Base-by-base conservation (phyloP, 768 basidiomycete genomes). In the Pulveroboletus sp. region DNA sequence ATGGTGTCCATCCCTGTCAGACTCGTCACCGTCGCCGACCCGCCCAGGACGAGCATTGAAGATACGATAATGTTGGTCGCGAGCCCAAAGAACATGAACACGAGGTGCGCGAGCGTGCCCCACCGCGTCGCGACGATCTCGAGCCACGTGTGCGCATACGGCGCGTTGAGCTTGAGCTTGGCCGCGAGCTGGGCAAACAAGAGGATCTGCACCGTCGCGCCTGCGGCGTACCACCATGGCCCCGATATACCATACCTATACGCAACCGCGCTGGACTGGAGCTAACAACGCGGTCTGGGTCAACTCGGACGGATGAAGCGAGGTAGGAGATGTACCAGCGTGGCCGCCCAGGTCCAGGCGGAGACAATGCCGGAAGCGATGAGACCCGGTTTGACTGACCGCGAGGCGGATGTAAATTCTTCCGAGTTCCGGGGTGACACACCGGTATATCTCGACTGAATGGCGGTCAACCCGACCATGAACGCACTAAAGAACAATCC, bases 41-140 rank as follows among this genome's bases (percentile, higher is more conserved):
- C 85, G 6, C 88, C 89, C 10, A 89, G 77, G 52, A 85, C 81
- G 23, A 85, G 72, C 85, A 87, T 90, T 11, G 85, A 88, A 41
- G 87, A 90, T n/a, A 94, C 92, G 59, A 94, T 89, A 47, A 95
- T 75, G 66, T 94, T 94, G 29, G 94, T 94, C 3, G 89, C 85
- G 8, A 97, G 72, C n/a, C 88, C 92, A 61, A 95, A 95, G 73
- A 90, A 86, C 75, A 94, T 82, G 74, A 95, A 94, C 7, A 91
- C 72, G 3, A 85, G 49, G 69, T 97, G 94, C 0, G 89, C 91
- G 13, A 75, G 52, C 6, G 66, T 80, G 0, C 94, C 94, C 89
- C 92, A 97, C 11, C 89, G 77, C 1, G 72, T 76, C 2, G 77
- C 80, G 45, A 94, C 81, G 55, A 97, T 92, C 64, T 97, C 91